These are phyloP conservation scores for Aureobasidium zeae DNA, from an alignment of 2,329 filamentous ascomycete genomes.

Conservation along the genomic window DNA sequence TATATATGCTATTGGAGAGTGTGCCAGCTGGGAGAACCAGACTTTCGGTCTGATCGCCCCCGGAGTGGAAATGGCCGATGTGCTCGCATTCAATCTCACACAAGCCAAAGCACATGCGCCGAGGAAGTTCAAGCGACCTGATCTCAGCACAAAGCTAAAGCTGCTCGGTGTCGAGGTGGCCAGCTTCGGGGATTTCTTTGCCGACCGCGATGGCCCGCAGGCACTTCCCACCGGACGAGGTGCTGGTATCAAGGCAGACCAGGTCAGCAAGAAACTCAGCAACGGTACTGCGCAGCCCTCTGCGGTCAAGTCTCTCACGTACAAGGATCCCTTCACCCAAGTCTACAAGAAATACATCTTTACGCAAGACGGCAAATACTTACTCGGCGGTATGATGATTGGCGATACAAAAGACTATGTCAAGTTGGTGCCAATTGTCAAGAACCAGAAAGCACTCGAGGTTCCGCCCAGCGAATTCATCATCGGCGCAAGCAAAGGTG, in stretches of 20 bases:
- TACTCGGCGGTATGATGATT: slow-evolving; percentile 96
- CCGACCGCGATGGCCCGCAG: slow-evolving; percentile 73
- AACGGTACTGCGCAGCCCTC: slow-evolving; percentile 46
- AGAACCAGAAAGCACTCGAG: slow-evolving; percentile 70
- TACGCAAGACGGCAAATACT: slow-evolving; percentile 77
- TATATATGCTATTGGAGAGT: slow-evolving; percentile 84
- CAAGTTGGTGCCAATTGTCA: slow-evolving; percentile 80
- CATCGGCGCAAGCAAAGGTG: slow-evolving; percentile 63
- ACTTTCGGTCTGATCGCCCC: slow-evolving; percentile 84
- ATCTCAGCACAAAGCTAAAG: slow-evolving; percentile 87
- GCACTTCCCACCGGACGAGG: slow-evolving; percentile 54
- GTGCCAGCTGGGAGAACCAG: slow-evolving; percentile 78
- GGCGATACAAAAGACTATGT: slow-evolving; percentile 86
- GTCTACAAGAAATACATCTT: slow-evolving; percentile 95
- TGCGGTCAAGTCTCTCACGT: slow-evolving; percentile 75
- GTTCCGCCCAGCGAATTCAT: slow-evolving; percentile 75
- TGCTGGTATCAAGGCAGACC: slow-evolving; percentile 39
- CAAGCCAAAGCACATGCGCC: slow-evolving; percentile 64
- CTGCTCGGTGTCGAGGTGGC: slow-evolving; percentile 83
- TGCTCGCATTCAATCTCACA: slow-evolving; percentile 83
- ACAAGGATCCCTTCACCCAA: slow-evolving; percentile 78
- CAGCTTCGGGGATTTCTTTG: slow-evolving; percentile 90
- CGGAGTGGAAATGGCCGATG: slow-evolving; percentile 85
- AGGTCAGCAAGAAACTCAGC: slow-evolving; percentile 45
- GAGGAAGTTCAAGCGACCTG: slow-evolving; percentile 66